Conservation (phyloP, 768 basidiomycete genomes). For the Tephrocybe sp. region DNA sequence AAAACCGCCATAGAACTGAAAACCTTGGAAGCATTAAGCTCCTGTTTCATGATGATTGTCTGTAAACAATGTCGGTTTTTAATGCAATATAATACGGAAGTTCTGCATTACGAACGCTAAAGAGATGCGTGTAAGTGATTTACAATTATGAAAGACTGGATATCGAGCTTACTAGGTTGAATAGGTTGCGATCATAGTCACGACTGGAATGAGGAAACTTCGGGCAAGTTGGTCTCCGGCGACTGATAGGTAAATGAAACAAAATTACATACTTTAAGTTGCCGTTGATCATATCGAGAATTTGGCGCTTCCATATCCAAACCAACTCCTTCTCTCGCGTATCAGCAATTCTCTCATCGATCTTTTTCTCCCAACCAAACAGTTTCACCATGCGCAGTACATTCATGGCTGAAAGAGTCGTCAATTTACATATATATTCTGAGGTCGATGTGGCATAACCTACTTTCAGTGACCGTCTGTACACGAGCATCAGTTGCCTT, state of each 20-base stretch:
- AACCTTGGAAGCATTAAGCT: slow-evolving; percentile 42
- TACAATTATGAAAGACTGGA: background rate
- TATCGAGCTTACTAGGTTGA: slow-evolving; percentile 48
- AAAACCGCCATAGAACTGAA: slow-evolving; percentile 63
- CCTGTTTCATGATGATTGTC: slow-evolving; percentile 41
- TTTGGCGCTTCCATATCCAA: slow-evolving; percentile 51
- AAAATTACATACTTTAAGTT: slow-evolving; percentile 38
- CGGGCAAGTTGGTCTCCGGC: background rate
- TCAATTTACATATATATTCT: slow-evolving; percentile 1
- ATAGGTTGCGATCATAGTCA: slow-evolving; percentile 68
- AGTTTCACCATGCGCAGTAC: slow-evolving; percentile 70
- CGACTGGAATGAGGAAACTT: slow-evolving; percentile 60
- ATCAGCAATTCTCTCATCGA: slow-evolving; percentile 49
- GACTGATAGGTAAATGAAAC: background rate
- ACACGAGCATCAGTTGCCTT: slow-evolving; percentile 59
- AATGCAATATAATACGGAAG: background rate
- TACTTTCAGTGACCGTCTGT: slow-evolving; percentile 61
- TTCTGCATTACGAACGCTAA: slow-evolving; percentile 15
- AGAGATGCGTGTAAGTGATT: background rate
- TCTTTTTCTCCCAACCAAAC: slow-evolving; percentile 65
- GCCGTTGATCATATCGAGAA: slow-evolving; percentile 47
- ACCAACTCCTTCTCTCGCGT: slow-evolving; percentile 63
- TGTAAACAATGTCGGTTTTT: slow-evolving; percentile 11
- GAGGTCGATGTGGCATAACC: slow-evolving; percentile 24
- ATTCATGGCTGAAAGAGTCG: slow-evolving; percentile 44